Evolutionary conservation across 2,329 filamentous ascomycete species (phyloP).

Genomic region (Diaporthe sp.): DNA sequence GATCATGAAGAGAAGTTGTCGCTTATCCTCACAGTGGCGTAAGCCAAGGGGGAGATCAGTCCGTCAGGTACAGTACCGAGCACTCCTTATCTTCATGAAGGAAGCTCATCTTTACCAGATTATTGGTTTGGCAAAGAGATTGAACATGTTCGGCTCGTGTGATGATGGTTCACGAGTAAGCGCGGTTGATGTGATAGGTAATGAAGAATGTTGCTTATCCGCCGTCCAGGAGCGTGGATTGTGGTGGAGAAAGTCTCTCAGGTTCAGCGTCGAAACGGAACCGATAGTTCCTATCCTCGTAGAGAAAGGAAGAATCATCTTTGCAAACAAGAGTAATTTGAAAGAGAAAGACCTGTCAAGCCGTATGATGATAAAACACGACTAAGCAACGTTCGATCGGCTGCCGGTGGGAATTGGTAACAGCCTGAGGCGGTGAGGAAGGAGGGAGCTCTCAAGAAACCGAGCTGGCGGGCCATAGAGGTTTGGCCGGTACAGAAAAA

Average conservation of each 20-base stretch:
- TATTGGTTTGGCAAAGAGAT: neutral
- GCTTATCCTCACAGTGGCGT: neutral
- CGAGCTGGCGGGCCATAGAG: neutral
- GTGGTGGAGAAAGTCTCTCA: neutral
- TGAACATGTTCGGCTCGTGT: neutral
- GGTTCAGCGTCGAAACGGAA: neutral
- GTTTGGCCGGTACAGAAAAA: neutral
- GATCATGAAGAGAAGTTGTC: neutral
- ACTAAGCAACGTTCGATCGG: neutral
- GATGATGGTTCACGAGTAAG: neutral
- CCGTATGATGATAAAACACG: neutral
- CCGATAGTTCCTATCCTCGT: neutral
- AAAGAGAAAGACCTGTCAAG: conserved; percentile 2
- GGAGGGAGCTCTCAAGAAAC: neutral
- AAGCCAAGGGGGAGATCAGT: neutral
- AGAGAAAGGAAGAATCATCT: neutral
- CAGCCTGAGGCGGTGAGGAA: neutral
- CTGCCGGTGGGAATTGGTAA: neutral
- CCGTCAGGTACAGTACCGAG: neutral
- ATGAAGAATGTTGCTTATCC: neutral
- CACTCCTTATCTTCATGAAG: neutral
- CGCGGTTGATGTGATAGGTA: neutral
- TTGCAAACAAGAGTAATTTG: neutral
- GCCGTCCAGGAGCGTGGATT: neutral
- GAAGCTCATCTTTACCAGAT: neutral